phyloP scores from a whole-genome alignment of 1,284 basidiomycete species.

The Tilletiopsis washingtonensis region DNA sequence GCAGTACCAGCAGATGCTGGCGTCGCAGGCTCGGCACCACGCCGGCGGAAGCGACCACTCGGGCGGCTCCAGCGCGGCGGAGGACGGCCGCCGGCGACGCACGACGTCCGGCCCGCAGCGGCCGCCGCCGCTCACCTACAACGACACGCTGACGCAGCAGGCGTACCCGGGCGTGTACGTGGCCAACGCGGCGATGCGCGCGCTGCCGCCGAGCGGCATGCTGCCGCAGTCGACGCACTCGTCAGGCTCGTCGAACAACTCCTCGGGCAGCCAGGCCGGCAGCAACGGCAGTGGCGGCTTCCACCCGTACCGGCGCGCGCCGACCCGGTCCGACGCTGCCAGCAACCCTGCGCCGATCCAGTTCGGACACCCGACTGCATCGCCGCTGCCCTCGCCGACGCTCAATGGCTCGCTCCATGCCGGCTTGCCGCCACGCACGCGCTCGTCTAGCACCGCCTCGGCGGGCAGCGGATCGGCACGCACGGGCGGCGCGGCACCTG shows the following conservation, averaged over 20 bases:
- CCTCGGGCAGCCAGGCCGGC: too few species aligned
- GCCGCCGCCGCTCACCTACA: slow-evolving; percentile 28
- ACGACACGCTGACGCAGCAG: slow-evolving; percentile 22
- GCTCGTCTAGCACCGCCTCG: slow-evolving; percentile 24
- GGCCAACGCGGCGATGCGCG: background rate
- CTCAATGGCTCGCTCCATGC: background rate
- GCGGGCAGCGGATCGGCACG: slow-evolving; percentile 1
- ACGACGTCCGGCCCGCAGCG: slow-evolving; percentile 38
- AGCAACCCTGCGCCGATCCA: slow-evolving; percentile 2
- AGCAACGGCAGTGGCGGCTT: too few species aligned
- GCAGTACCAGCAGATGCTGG: slow-evolving; percentile 38
- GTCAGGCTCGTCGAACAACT: slow-evolving; percentile 17
- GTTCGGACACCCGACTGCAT: background rate
- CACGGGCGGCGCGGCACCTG: background rate
- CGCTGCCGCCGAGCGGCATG: slow-evolving; percentile 12
- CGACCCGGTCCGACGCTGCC: slow-evolving; percentile 16
- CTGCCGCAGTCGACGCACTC: slow-evolving; percentile 12
- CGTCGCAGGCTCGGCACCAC: slow-evolving; percentile 21
- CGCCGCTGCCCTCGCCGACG: background rate
- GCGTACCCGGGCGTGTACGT: slow-evolving; percentile 17
- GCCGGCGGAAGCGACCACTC: background rate
- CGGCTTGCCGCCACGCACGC: too few species aligned
- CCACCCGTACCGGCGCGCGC: slow-evolving; percentile 35
- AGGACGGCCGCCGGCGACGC: slow-evolving; percentile 20
- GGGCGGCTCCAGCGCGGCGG: slow-evolving; percentile 6